phyloP scores from a whole-genome alignment of 2,329 filamentous ascomycete genomes.

The Colletotrichum sp. region DNA sequence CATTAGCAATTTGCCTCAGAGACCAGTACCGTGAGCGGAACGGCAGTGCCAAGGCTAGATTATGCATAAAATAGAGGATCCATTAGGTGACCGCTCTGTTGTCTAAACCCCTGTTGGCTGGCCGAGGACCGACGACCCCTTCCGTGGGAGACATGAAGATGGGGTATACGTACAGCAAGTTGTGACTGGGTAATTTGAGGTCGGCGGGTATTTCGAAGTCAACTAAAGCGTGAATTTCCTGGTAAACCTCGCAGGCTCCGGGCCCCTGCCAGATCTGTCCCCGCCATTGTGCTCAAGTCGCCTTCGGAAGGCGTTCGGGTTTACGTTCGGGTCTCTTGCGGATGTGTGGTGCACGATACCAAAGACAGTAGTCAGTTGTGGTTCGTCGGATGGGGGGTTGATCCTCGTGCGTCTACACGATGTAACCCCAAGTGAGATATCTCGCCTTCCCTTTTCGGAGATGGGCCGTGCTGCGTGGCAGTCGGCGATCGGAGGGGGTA shows the following conservation, averaged over 20 bases:
- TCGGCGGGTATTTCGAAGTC: background rate
- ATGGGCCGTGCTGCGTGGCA: background rate
- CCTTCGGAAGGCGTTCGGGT: background rate
- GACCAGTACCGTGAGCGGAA: background rate
- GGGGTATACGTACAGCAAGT: background rate
- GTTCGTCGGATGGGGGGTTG: background rate
- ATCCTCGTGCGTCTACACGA: background rate
- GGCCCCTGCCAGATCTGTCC: background rate
- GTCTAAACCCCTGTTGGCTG: background rate
- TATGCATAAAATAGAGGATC: constrained; percentile 2
- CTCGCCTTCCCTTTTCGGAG: constrained; percentile 10
- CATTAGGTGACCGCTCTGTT: background rate
- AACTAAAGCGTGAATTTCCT: background rate
- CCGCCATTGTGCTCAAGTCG: background rate
- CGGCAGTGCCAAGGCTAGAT: background rate
- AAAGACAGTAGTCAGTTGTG: background rate
- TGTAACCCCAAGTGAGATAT: constrained; percentile 8
- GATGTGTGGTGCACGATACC: background rate
- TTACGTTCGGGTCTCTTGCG: background rate
- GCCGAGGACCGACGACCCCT: background rate
- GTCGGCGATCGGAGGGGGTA: background rate
- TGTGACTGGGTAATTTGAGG: background rate
- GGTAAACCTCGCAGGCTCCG: background rate
- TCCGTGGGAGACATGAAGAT: background rate
- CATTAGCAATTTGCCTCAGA: background rate